A percentile compares a stretch with the other conserved stretches of the same genome.
These are phyloP conservation scores for Iris pallida DNA, from an alignment of 116 monocot species.

Conservation along the genomic window DNA sequence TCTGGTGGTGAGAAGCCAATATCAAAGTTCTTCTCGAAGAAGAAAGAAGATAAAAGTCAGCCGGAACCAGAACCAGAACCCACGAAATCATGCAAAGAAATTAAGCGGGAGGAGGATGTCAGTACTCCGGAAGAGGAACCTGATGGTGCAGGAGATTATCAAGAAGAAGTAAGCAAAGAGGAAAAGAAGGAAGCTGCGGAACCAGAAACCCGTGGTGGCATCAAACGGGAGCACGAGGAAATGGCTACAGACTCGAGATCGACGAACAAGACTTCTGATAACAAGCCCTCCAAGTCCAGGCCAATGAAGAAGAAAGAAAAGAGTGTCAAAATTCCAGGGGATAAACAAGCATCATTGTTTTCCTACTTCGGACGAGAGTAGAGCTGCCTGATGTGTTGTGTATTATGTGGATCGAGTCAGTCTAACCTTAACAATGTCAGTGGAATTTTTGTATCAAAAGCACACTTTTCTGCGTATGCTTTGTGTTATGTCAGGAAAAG, in stretches of 20 bases:
- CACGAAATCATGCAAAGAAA: too few relatives aligned
- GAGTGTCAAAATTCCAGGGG: conserved; percentile 6
- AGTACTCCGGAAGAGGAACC: background rate
- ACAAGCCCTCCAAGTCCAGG: background rate
- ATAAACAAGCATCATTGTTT: conserved; percentile 32
- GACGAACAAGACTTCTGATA: background rate
- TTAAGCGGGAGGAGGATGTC: background rate
- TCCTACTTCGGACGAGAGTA: conserved; percentile 37
- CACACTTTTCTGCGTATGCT: too few relatives aligned
- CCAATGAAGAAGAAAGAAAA: conserved; percentile 19
- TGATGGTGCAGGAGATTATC: background rate
- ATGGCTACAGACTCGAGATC: background rate
- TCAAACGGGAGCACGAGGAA: conserved; percentile 27
- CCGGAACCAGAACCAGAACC: background rate
- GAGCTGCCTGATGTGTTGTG: background rate
- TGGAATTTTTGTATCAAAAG: too few relatives aligned
- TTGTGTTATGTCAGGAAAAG: too few relatives aligned
- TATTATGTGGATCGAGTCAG: too few relatives aligned
- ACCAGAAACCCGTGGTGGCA: conserved; percentile 1
- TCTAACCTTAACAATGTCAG: too few relatives aligned
- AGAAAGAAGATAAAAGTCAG: conserved; percentile 11
- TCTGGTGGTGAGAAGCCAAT: conserved; percentile 30
- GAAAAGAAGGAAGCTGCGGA: background rate
- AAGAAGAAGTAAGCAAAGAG: background rate
- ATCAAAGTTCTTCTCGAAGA: conserved; percentile 48